Base-by-base conservation (phyloP, 1,139 yeast genomes). In the Debaryomyces sp. region DNA sequence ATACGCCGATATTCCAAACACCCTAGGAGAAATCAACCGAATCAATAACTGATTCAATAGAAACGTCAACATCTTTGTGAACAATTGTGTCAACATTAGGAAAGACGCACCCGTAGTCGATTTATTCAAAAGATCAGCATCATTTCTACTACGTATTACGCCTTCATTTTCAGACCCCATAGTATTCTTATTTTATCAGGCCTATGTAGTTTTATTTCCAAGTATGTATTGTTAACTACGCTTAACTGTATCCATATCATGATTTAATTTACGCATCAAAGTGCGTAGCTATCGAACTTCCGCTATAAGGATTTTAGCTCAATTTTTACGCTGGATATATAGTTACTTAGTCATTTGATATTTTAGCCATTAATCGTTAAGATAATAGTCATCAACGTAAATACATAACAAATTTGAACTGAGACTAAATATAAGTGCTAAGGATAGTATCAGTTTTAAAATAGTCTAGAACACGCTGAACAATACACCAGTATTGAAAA, bases 1-100 rank as follows among this genome's bases (percentile, higher is more conserved):
- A 58, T 87, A 87, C 7, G 91, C 78, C n/a, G 91, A 81, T 33
- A 85, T 78, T 2, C 98, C 99, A 57, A 92, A 81, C 6, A 87
- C 73, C 34, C 79, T 73, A 0, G 98, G 96, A 2, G 95, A 82
- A n/a, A 90, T 77, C 55, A 78, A 82, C 42, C 91, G 75, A 27
- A 94, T 75, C 47, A 94, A 73, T 34, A 87, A 64, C 61, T 88
- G 97, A 65, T 94, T 94, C 50, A 91, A 68, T 1, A 81, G 58
- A 61, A 94, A 94, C 0, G 97, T 90, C 47, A 87, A 71, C 33
- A 87, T 61, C 62, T 90, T 92, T 40, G 96, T 81, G 48, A 85
- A 71, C 10, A 87, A 65, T 62, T 90, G 97, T 1, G 90, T 88
- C 43, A 84, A 70, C 55, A 90, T 82, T 35, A 90, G 73, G 40